Percentiles rank a stretch among this genome's conserved stretches.
These are phyloP conservation scores for Paracorniculantispora psalliotae DNA, from an alignment of 2,329 filamentous ascomycete species.

Conservation along the genomic window DNA sequence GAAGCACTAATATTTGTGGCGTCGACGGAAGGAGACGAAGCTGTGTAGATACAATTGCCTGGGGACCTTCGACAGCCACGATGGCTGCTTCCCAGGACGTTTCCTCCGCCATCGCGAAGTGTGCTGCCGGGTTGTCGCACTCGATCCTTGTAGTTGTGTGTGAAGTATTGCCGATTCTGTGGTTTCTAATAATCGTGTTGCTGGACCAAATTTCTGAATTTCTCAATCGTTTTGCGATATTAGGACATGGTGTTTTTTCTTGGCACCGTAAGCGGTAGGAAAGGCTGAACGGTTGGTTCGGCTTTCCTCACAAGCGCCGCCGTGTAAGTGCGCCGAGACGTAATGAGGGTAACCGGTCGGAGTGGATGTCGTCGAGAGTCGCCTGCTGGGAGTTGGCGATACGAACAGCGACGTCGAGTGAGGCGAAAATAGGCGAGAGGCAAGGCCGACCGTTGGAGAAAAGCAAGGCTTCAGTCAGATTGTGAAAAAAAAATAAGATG, in stretches of 20 bases:
- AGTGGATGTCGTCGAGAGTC: not conserved
- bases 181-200: not conserved
- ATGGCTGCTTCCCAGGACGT: conserved; percentile 38
- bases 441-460: not conserved
- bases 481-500: not conserved
- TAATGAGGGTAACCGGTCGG: not conserved
- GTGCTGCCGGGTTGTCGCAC: not conserved
- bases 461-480: not conserved
- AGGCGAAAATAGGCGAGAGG: not conserved
- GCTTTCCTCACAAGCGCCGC: conserved; percentile 6
- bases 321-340: conserved; percentile 7
- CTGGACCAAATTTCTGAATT: not conserved
- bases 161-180: not conserved
- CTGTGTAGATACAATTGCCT: conserved; percentile 52
- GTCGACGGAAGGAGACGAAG: conserved; percentile 56
- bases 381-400: not conserved
- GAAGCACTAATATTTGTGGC: conserved; percentile 53
- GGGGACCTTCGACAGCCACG: conserved; percentile 56
- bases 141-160: not conserved
- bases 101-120: not conserved
- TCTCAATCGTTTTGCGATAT: not conserved
- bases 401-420: not conserved
- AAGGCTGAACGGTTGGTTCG: not conserved
- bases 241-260: not conserved
- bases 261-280: not conserved